Conservation (phyloP, 225 moss, liverwort and hornwort genomes). For the Bryoerythrophyllum caledonicum region DNA sequence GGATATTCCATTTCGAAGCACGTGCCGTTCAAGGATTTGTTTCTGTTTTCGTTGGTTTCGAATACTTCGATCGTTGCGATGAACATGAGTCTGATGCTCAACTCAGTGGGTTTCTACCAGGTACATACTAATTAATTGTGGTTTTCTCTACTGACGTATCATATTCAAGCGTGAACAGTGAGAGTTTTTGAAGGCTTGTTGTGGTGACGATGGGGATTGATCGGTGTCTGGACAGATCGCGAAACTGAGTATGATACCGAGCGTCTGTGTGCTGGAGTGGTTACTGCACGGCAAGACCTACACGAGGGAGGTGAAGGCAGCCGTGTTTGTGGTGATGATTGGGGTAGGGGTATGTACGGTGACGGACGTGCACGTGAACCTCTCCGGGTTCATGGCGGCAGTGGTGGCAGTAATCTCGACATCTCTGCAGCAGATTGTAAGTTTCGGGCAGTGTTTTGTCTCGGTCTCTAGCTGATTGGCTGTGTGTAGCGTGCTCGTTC, state of each 20-base stretch:
- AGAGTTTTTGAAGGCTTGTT: background rate
- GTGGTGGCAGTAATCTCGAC: slow-evolving; percentile 59
- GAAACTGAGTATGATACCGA: slow-evolving; percentile 72
- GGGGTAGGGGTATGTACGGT: slow-evolving; percentile 75
- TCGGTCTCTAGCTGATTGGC: background rate
- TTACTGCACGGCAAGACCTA: slow-evolving; percentile 63
- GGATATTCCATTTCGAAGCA: slow-evolving; percentile 59
- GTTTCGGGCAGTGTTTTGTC: too few relatives aligned
- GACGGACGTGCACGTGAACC: slow-evolving; percentile 62
- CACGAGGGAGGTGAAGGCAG: slow-evolving; percentile 61
- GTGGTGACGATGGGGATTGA: slow-evolving; percentile 5
- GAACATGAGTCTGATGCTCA: slow-evolving; percentile 77
- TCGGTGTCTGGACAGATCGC: slow-evolving; percentile 48
- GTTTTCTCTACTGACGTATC: background rate
- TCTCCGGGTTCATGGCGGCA: slow-evolving; percentile 59
- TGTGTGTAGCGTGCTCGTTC: background rate
- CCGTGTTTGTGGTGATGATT: slow-evolving; percentile 62
- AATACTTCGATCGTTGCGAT: slow-evolving; percentile 72
- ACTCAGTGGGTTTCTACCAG: slow-evolving; percentile 74
- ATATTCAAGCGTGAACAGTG: background rate
- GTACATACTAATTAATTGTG: slow-evolving; percentile 10
- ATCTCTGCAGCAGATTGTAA: slow-evolving; percentile 68
- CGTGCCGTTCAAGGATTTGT: slow-evolving; percentile 63
- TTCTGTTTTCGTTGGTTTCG: slow-evolving; percentile 63
- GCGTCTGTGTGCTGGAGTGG: slow-evolving; percentile 67